Evolutionary conservation across 805 yeast species (phyloP), one percentile per base, ranked within the genome.

Genomic region (Yarrowia osloensis): DNA sequence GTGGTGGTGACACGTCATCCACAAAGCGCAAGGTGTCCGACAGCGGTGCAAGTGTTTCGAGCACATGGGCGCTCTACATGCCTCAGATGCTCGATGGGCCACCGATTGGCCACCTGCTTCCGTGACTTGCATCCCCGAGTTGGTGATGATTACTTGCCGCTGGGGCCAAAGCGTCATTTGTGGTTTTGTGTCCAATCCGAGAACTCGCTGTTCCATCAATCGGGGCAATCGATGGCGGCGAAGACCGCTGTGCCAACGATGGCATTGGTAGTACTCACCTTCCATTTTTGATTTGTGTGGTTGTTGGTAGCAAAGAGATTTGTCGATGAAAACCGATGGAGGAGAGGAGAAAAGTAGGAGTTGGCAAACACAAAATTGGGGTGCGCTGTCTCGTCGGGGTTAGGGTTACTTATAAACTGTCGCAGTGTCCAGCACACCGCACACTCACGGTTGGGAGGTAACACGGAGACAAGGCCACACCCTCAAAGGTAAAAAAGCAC

Each of bases 221-320:
- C 62, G 19, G 17, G 33, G 12, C 44, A n/a, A 37, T 55, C 62
- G 35, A 55, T 6, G 15, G 35, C 8, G 8, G 28, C 52, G 24
- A 15, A 6, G 15, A 29, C 40, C 19, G 40, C 40, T 2, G 50
- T 17, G 21, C 17, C 52, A 15, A 6, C 39, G 17, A 31, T 31
- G 28, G 40, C 66, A 22, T 29, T 54, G 47, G 17, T 44, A 62
- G 31, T 35, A 68, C 70, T 68, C 63, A 68, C 70, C 70, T 68
- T 68, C 70, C 70, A 68, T 68, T 67, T 65, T 67, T 62, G 26
- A 42, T 67, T 39, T 68, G 65, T 68, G 35, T 68, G 39, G 40
- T 67, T 44, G 67, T 62, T 40, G 49, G 47, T 65, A 39, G 49
- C 44, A 46, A 33, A 47, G 61, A 63, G 66, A 67, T 44, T 28